Percentiles rank a stretch among this genome's conserved stretches.
phyloP scores from a whole-genome alignment of 1,284 basidiomycete species.

The Tremellales sp. region DNA sequence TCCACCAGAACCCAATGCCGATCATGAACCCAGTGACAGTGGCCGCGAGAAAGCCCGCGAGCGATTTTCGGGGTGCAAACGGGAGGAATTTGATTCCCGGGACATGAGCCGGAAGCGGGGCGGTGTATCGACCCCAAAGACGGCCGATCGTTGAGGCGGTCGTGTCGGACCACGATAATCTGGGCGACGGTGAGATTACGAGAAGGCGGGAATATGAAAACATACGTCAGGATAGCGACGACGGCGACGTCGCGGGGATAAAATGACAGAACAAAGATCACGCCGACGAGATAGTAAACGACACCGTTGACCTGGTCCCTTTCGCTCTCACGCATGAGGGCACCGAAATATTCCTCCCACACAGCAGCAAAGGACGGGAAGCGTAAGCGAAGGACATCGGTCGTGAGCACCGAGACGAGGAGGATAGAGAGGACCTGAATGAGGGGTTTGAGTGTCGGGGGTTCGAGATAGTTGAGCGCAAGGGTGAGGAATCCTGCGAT shows the following conservation, averaged over 20 bases:
- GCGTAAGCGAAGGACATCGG: conserved; percentile 74
- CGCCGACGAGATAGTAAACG: conserved; percentile 92
- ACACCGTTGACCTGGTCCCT: conserved; percentile 81
- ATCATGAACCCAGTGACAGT: conserved; percentile 70
- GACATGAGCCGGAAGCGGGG: conserved; percentile 62
- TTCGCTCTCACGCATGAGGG: conserved; percentile 91
- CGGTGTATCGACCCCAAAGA: conserved; percentile 71
- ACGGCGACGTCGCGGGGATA: conserved; percentile 85
- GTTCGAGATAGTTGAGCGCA: conserved; percentile 56
- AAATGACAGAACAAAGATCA: conserved; percentile 71
- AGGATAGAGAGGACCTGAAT: conserved; percentile 63
- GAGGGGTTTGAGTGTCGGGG: conserved; percentile 53
- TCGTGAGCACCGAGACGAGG: conserved; percentile 66
- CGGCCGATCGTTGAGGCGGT: conserved; percentile 90
- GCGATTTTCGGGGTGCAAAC: conserved; percentile 51
- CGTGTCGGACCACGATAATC: conserved; percentile 95
- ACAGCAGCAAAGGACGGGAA: conserved; percentile 63
- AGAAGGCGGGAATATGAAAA: conserved; percentile 20
- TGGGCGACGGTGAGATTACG: conserved; percentile 39
- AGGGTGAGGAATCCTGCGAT: conserved; percentile 73
- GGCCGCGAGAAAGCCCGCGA: conserved; percentile 87
- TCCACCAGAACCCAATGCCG: conserved; percentile 70
- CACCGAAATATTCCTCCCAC: conserved; percentile 76
- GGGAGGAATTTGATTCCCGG: conserved; percentile 36
- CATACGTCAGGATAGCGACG: conserved; percentile 81